Percentiles rank a stretch among this genome's conserved stretches.
phyloP scores from a whole-genome alignment of 2,329 filamentous ascomycete genomes.

The Gaeumannomyces sp. region DNA sequence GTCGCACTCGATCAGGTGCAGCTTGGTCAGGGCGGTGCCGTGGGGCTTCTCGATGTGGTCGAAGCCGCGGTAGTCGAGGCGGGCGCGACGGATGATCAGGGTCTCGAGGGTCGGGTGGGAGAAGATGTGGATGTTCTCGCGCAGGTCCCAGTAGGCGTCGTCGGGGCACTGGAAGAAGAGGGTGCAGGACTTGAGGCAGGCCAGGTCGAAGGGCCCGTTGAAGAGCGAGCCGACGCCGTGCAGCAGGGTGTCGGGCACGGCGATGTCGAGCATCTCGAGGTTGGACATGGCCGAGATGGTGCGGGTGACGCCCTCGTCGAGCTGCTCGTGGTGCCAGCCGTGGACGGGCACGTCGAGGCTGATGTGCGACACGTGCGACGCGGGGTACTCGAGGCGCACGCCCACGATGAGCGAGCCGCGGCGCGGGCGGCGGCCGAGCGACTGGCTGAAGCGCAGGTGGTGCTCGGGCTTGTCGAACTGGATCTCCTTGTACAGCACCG shows the following conservation, averaged over 20 bases:
- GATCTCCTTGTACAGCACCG: conserved; percentile 40
- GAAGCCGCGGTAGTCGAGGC: conserved; percentile 40
- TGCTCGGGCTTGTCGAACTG: conserved; percentile 40
- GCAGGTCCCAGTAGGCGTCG: conserved; percentile 42
- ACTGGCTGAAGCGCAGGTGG: conserved; percentile 42
- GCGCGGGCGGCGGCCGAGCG: conserved; percentile 37
- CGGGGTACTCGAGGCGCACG: conserved; percentile 37
- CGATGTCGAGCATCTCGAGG: conserved; percentile 38
- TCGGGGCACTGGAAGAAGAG: conserved; percentile 40
- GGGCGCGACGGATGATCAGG: conserved; percentile 37
- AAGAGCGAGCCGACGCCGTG: conserved; percentile 43
- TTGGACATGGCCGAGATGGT: conserved; percentile 44
- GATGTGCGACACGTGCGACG: conserved; percentile 35
- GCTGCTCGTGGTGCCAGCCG: conserved; percentile 23
- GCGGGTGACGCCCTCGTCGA: conserved; percentile 26
- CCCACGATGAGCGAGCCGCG: conserved; percentile 30
- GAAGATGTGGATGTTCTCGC: conserved; percentile 46
- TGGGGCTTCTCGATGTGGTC: conserved; percentile 41
- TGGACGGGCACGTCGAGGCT: conserved; percentile 31
- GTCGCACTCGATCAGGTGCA: conserved; percentile 44
- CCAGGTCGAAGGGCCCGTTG: conserved; percentile 44
- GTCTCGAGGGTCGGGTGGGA: conserved; percentile 41
- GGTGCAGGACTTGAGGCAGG: conserved; percentile 39
- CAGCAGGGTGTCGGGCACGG: conserved; percentile 36
- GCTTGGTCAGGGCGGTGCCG: conserved; percentile 35